Percentiles rank a stretch among this genome's conserved stretches.
These are phyloP conservation scores for Chiua virens DNA, from an alignment of 768 basidiomycete genomes.

Conservation along the genomic window DNA sequence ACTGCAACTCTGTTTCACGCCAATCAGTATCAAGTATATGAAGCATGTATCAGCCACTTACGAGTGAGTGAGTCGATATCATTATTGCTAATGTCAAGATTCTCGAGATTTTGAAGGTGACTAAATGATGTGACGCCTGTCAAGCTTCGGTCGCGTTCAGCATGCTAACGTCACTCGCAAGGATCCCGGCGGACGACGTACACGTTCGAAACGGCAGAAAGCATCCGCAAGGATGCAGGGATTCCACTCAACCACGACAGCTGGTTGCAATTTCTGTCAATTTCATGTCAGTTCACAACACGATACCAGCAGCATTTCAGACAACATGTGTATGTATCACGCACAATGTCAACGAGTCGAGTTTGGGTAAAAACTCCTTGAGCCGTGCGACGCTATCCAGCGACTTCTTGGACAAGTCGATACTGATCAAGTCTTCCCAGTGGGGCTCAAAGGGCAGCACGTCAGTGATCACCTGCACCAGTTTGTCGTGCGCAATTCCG, in stretches of 20 bases:
- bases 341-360: constrained; percentile 76
- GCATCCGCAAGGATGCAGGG: constrained; percentile 66
- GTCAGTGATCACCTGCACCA: constrained; percentile 92
- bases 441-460: constrained; percentile 92
- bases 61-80: constrained; percentile 84
- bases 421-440: constrained; percentile 78
- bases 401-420: constrained; percentile 67
- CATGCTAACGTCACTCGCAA: constrained; percentile 9
- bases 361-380: constrained; percentile 86
- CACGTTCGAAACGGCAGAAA: constrained; percentile 78
- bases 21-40: constrained; percentile 4
- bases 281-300: constrained; percentile 15
- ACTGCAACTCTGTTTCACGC: constrained; percentile 65
- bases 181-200: constrained; percentile 30
- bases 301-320: background rate
- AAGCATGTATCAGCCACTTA: constrained; percentile 43
- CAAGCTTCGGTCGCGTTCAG: constrained; percentile 50
- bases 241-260: constrained; percentile 81
- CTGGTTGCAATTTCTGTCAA: constrained; percentile 65
- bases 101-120: constrained; percentile 84
- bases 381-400: constrained; percentile 66
- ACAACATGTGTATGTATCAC: constrained; percentile 32
- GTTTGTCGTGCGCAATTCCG: constrained; percentile 85
- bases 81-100: constrained; percentile 89
- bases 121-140: constrained; percentile 85